Evolutionary conservation across 208 protist genomes (phyloP).

Genomic region (Trypanosoma platydactyli): DNA sequence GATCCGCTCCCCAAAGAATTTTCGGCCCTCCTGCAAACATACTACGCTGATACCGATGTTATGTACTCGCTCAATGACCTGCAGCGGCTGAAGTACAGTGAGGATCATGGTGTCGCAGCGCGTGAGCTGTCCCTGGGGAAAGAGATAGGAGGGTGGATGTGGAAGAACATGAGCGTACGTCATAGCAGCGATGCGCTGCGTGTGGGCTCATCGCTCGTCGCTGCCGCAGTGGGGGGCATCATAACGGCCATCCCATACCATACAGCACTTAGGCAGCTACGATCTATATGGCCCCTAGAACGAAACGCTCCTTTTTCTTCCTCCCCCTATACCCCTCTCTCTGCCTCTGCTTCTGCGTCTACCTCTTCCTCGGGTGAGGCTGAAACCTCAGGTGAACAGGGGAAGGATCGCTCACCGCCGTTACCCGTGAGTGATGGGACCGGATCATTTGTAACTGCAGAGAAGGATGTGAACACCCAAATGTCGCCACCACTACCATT

Average conservation of each 20-base stretch:
- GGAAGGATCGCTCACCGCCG: too few species aligned
- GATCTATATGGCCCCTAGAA: neutral
- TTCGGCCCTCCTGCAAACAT: slow-evolving; percentile 2
- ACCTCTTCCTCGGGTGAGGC: too few species aligned
- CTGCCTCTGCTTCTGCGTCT: too few species aligned
- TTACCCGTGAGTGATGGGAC: too few species aligned
- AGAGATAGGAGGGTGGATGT: neutral
- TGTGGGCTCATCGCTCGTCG: neutral
- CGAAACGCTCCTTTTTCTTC: too few species aligned
- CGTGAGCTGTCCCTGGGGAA: neutral
- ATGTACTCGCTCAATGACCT: slow-evolving; percentile 24
- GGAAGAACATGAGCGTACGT: neutral
- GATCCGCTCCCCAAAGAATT: neutral
- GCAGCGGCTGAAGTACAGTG: slow-evolving; percentile 16
- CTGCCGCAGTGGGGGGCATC: slow-evolving; percentile 2
- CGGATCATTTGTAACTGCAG: too few species aligned
- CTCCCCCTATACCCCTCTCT: too few species aligned
- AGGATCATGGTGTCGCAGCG: slow-evolving; percentile 2
- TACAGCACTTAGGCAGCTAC: neutral
- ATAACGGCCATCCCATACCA: neutral
- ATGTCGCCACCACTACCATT: neutral
- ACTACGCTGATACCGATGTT: slow-evolving; percentile 15
- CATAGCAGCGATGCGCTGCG: neutral
- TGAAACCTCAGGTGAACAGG: too few species aligned
- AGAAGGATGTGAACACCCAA: neutral